A percentile compares a stretch with the other conserved stretches of the same genome.
Evolutionary conservation across 2,329 filamentous ascomycete species (phyloP).

Genomic region (Zasmidium citrigriseum): DNA sequence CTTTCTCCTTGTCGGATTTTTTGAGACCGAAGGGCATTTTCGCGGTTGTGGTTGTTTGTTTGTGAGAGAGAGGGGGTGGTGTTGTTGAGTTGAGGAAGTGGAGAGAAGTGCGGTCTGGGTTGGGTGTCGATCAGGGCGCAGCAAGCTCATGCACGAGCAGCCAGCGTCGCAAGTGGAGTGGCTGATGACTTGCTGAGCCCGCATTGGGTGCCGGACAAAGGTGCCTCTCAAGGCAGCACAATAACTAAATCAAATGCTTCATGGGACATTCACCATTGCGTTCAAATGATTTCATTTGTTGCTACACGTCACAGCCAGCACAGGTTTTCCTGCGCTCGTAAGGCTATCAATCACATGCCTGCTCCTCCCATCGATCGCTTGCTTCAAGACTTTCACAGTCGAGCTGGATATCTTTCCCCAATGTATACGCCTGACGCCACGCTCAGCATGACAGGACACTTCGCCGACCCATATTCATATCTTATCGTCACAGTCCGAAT

Average conservation of each 20-base stretch:
- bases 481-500: conserved; percentile 52
- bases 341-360: not conserved
- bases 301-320: not conserved
- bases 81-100: not conserved
- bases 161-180: not conserved
- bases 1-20: conserved; percentile 48
- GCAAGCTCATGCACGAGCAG: not conserved
- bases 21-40: conserved; percentile 3
- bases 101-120: not conserved
- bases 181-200: not conserved
- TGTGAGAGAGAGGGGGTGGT: not conserved
- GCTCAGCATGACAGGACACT: conserved; percentile 14
- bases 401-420: conserved; percentile 9
- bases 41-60: not conserved
- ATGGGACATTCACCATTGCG: not conserved
- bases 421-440: conserved; percentile 11
- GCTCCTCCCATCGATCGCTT: not conserved
- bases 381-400: conserved; percentile 11
- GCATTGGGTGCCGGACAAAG: not conserved
- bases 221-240: not conserved
- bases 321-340: not conserved
- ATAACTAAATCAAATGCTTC: not conserved
- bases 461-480: not conserved
- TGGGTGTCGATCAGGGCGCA: not conserved
- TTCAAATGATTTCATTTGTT: not conserved